Conservation (phyloP, 208 protist genomes). For the Strigomonas culicis region DNA sequence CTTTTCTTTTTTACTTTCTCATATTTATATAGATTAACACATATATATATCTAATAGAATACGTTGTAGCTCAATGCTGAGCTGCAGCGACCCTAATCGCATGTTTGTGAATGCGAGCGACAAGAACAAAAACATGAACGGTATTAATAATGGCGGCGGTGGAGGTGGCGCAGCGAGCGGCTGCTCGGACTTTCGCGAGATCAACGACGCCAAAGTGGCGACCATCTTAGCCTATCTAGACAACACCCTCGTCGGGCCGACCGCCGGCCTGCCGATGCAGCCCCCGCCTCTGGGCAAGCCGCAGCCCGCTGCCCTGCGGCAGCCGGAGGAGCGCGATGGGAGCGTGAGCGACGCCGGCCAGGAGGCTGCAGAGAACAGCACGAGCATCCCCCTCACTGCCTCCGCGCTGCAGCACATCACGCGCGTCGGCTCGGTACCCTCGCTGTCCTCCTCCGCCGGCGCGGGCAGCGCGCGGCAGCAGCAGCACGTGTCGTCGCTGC, state of each 20-base stretch:
- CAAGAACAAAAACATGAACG: not conserved
- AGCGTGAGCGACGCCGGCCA: not conserved
- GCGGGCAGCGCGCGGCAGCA: not conserved
- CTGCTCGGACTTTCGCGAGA: constrained; percentile 78
- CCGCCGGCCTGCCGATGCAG: too few relatives aligned
- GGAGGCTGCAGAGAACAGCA: constrained; percentile 6
- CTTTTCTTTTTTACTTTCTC: not conserved
- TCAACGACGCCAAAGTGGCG: constrained; percentile 85
- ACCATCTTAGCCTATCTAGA: constrained; percentile 87
- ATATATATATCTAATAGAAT: constrained; percentile 12
- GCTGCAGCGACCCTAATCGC: not conserved
- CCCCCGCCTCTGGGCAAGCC: too few relatives aligned
- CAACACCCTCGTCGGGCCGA: constrained; percentile 18
- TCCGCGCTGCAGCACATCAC: constrained; percentile 32
- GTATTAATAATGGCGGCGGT: not conserved
- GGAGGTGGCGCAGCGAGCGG: constrained; percentile 21
- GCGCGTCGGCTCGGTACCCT: constrained; percentile 6
- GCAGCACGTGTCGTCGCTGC: not conserved
- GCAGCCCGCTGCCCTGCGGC: not conserved
- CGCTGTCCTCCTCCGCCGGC: constrained; percentile 1
- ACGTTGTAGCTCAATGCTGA: too few relatives aligned
- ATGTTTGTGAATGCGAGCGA: constrained; percentile 1
- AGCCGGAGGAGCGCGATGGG: not conserved
- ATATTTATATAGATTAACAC: not conserved
- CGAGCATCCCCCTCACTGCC: constrained; percentile 27